Evolutionary conservation across 176 grass and related monocot genomes (phyloP).

Genomic region (Oryza rufipogon): DNA sequence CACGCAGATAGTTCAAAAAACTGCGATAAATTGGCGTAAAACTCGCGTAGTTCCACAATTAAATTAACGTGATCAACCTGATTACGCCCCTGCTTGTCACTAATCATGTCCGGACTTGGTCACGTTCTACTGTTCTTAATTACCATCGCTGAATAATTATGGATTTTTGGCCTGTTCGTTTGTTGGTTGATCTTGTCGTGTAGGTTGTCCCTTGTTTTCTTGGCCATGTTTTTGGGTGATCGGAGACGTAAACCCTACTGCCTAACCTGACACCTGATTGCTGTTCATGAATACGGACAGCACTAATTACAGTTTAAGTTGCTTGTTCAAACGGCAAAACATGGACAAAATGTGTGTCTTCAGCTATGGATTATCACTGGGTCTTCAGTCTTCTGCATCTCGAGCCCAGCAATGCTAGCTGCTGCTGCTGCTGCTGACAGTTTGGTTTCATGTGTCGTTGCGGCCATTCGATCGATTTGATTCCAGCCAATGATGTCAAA

Average conservation of each 20-base stretch:
- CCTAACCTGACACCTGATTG: background rate
- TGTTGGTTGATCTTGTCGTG: slow-evolving; percentile 34
- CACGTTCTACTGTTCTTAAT: background rate
- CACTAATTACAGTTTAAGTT: background rate
- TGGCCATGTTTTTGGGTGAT: background rate
- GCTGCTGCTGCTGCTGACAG: background rate
- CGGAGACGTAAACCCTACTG: background rate
- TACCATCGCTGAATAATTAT: background rate
- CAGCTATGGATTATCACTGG: slow-evolving; percentile 8
- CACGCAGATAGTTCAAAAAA: background rate
- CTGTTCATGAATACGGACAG: background rate
- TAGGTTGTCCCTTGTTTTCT: background rate
- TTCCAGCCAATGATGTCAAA: background rate
- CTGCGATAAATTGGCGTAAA: background rate
- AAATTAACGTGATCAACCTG: background rate
- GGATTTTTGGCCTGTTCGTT: background rate
- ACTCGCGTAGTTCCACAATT: background rate
- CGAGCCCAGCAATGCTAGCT: slow-evolving; percentile 34
- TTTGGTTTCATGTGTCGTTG: slow-evolving; percentile 12
- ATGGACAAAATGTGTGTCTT: slow-evolving; percentile 30
- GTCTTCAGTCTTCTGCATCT: slow-evolving; percentile 15
- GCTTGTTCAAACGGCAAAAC: slow-evolving; percentile 13
- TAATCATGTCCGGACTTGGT: background rate
- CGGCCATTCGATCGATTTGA: slow-evolving; percentile 13
- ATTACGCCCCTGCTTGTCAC: background rate